Conservation (phyloP, 495 filamentous ascomycete genomes). For the Podospora tetraspora region DNA sequence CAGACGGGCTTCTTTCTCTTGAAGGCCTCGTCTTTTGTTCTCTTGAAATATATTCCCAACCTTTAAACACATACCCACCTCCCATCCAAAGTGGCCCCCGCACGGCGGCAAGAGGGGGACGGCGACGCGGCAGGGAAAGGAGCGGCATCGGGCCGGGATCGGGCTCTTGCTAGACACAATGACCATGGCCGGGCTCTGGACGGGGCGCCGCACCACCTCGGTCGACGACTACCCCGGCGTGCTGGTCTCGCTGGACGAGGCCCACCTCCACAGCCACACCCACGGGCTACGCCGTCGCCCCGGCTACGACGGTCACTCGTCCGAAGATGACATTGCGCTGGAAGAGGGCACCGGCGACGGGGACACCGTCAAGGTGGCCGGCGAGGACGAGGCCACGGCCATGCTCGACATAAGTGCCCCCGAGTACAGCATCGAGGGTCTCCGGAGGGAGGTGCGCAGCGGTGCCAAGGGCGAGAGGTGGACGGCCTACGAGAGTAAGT, state of each 20-base stretch:
- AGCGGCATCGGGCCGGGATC: not conserved
- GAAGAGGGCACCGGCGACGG: conserved; percentile 21
- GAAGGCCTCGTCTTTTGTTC: too few relatives aligned
- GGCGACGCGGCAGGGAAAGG: not conserved
- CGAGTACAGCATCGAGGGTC: conserved; percentile 49
- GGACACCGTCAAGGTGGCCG: conserved; percentile 25
- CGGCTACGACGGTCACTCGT: conserved; percentile 29
- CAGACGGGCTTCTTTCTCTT: too few relatives aligned
- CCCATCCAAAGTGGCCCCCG: not conserved
- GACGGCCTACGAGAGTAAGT: conserved; percentile 49
- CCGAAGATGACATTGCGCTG: conserved; percentile 19
- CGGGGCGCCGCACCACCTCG: conserved; percentile 31
- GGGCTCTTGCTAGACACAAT: not conserved
- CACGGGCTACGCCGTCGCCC: conserved; percentile 29
- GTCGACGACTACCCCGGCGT: conserved; percentile 41
- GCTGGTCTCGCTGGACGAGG: conserved; percentile 44
- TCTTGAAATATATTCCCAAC: not conserved
- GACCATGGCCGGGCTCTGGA: conserved; percentile 13
- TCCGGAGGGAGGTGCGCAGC: conserved; percentile 40
- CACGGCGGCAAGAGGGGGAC: not conserved
- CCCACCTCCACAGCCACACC: conserved; percentile 44
- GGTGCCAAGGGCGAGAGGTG: conserved; percentile 38
- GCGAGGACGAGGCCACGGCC: conserved; percentile 34
- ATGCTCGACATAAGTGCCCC: conserved; percentile 39
- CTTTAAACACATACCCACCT: not conserved